Evolutionary conservation across 108 stramenopile genomes (phyloP).

Genomic region (Pseudonitzschia multiseries): DNA sequence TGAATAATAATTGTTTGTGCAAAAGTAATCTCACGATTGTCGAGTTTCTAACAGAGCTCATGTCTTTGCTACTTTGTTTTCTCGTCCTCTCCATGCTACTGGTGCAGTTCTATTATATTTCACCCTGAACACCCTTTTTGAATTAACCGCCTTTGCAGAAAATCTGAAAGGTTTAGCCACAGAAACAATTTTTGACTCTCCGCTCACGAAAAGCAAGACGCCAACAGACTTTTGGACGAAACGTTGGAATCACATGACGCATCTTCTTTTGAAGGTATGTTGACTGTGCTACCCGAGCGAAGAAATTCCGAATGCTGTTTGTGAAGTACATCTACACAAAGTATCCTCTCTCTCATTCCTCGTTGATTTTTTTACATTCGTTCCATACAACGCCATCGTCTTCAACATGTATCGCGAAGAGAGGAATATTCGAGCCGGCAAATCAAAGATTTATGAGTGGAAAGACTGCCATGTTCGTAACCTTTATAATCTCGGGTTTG

Average conservation of each 20-base stretch:
- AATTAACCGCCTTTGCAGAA: conserved; percentile 21
- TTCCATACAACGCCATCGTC: not conserved
- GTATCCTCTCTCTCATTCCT: not conserved
- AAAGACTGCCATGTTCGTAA: conserved; percentile 31
- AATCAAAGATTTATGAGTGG: conserved; percentile 18
- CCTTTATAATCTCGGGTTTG: conserved; percentile 54
- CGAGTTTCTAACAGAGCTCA: not conserved
- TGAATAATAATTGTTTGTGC: too few relatives aligned
- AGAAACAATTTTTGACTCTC: conserved; percentile 28
- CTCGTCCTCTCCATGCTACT: not conserved
- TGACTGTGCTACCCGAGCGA: not conserved
- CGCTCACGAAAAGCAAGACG: conserved; percentile 37
- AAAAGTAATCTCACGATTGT: not conserved
- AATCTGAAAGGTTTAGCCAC: conserved; percentile 35
- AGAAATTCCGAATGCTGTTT: not conserved
- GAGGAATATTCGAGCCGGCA: conserved; percentile 47
- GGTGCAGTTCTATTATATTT: conserved; percentile 23
- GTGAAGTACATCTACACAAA: not conserved
- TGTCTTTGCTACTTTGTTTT: not conserved
- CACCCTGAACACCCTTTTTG: conserved; percentile 22
- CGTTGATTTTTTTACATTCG: not conserved
- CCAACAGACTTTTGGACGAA: conserved; percentile 50
- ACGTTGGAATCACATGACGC: conserved; percentile 47
- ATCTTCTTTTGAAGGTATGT: conserved; percentile 42
- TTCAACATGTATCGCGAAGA: conserved; percentile 1